Evolutionary conservation across 2,329 filamentous ascomycete species (phyloP), one percentile per base, ranked within the genome.

Genomic region (Fusarium sarcochroum): DNA sequence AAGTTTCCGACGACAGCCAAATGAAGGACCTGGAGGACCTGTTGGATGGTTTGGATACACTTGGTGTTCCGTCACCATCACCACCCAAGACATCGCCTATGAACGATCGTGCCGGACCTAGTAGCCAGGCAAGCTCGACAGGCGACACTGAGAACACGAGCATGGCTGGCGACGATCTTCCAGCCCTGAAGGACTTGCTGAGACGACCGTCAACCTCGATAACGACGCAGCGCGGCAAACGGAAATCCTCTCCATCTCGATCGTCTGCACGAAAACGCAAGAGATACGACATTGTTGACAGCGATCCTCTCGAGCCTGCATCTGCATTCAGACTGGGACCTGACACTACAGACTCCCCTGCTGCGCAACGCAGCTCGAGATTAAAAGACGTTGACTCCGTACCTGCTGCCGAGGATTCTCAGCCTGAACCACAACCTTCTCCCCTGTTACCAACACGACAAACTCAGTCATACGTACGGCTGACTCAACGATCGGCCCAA

Each of bases 141-240:
- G 73, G 60, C 6, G 76, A 80, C 4, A 82, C 79, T 3, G 78
- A 82, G 23, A 73, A 72, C 35, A 81, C 80, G 6, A 81, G 79
- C 52, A 50, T 81, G 45, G 62, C 71, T 23, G 80, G 77, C 6
- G 76, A 78, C 25, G 81, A 82, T 20, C 69, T 83, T 23, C 81
- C 81, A 37, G 69, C 76, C 7, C 46, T 83, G 13, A 72, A 77
- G 14, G 77, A 81, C n/a, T 67, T 81, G 8, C 45, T 80, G 2
- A 73, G 51, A 14, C 70, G 68, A 18, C 66, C 69, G 5, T 55
- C 59, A 9, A 71, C 46, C 18, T 59, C 62, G 25, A 23, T 32
- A 23, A 47, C 45, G 25, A 70, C 44, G 44, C 73, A 54, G 15
- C 25, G n/a, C 14, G 7, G 54, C 2, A 80, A 77, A 48, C 66